Conservation (phyloP, 495 filamentous ascomycete genomes). For the Parachaetomium inaequale region DNA sequence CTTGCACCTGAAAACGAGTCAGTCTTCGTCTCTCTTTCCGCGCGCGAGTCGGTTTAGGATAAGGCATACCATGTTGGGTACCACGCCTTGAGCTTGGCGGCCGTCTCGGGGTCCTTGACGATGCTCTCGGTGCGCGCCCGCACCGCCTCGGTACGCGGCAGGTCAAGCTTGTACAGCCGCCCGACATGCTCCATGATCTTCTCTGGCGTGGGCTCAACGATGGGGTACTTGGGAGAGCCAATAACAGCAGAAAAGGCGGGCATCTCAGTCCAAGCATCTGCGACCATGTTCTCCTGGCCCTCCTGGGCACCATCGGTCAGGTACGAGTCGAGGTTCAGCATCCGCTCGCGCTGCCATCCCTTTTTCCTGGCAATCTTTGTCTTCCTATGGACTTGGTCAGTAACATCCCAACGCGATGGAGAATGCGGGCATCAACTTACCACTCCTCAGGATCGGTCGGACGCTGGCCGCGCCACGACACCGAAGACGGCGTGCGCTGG, state of each 20-base stretch:
- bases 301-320: slow-evolving; percentile 28
- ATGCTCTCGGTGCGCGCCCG: slow-evolving; percentile 43
- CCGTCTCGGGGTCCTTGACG: slow-evolving; percentile 42
- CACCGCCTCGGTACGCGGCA: slow-evolving; percentile 20
- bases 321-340: slow-evolving; percentile 33
- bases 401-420: neutral
- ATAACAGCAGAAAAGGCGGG: slow-evolving; percentile 30
- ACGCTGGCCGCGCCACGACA: slow-evolving; percentile 47
- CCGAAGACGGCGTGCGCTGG: slow-evolving; percentile 53
- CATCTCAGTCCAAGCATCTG: slow-evolving; percentile 41
- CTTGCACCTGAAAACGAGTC: slow-evolving; percentile 34
- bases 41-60: neutral
- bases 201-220: slow-evolving; percentile 35
- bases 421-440: neutral
- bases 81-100: slow-evolving; percentile 43
- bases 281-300: slow-evolving; percentile 37
- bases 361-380: slow-evolving; percentile 36
- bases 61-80: slow-evolving; percentile 36
- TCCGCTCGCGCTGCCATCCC: slow-evolving; percentile 47
- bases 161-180: slow-evolving; percentile 30
- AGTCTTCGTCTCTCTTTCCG: neutral
- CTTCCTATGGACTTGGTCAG: slow-evolving; percentile 10
- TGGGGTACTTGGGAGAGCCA: slow-evolving; percentile 22
- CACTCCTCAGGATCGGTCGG: slow-evolving; percentile 48
- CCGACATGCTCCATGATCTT: slow-evolving; percentile 35